These are phyloP conservation scores for Glycine soja DNA, from an alignment of 306 rosid genomes.

Conservation along the genomic window DNA sequence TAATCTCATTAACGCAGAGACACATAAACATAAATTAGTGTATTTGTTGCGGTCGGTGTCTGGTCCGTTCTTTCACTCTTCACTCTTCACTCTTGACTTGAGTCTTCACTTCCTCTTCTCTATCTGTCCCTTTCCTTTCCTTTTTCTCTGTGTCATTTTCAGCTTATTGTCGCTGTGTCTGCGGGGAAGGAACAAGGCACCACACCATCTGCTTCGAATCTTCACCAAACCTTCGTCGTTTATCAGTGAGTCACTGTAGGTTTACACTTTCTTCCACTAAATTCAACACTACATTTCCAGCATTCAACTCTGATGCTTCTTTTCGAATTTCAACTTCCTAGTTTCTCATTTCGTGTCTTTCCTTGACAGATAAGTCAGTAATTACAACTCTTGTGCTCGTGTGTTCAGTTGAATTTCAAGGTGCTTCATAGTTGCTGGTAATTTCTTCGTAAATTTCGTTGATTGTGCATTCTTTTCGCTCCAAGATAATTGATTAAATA, in stretches of 20 bases:
- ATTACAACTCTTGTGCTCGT: not conserved
- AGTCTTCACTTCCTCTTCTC: not conserved
- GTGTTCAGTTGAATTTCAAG: not conserved
- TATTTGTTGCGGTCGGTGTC: not conserved
- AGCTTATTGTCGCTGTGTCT: constrained; percentile 53
- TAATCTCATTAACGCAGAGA: not conserved
- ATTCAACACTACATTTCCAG: not conserved
- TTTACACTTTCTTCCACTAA: constrained; percentile 13
- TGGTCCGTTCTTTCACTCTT: not conserved
- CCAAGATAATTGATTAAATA: constrained; percentile 35
- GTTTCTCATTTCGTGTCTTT: not conserved
- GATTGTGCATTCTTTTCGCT: not conserved
- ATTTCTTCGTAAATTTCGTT: not conserved
- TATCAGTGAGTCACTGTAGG: constrained; percentile 29
- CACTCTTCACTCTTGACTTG: too few species aligned
- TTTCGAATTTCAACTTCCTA: not conserved
- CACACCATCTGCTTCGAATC: constrained; percentile 37
- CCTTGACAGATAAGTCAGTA: constrained; percentile 1
- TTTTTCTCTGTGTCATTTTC: constrained; percentile 42
- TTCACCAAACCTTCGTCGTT: constrained; percentile 39
- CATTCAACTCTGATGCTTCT: not conserved
- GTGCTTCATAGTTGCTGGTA: not conserved
- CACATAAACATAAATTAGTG: not conserved
- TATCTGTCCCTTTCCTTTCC: not conserved
- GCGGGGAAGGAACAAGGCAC: constrained; percentile 16